Conservation (phyloP, 345 rosid species). For the Geranium rotundifolium region DNA sequence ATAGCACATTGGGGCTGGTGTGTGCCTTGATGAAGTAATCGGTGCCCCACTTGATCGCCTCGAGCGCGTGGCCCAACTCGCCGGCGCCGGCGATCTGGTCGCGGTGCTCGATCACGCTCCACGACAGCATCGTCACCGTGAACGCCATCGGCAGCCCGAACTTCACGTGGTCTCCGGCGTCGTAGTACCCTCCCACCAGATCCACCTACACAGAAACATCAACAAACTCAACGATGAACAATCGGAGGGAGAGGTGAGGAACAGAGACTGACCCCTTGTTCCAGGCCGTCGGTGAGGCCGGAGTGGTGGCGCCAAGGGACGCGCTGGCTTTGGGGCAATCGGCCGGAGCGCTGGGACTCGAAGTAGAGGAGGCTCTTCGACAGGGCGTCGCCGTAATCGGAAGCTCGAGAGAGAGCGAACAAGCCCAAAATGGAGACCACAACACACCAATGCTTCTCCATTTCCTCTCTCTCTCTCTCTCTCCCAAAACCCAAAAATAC, state of each 20-base stretch:
- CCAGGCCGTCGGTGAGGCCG: conserved; percentile 85
- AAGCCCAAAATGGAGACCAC: conserved; percentile 10
- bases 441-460: conserved; percentile 2
- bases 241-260: too few relatives aligned
- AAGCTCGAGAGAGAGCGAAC: conserved; percentile 7
- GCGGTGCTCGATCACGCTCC: conserved; percentile 17
- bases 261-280: conserved; percentile 63
- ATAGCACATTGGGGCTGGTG: conserved; percentile 17
- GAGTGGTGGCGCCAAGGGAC: conserved; percentile 90
- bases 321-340: conserved; percentile 76
- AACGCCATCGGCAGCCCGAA: conserved; percentile 5
- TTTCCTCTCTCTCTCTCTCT: conserved; percentile 12
- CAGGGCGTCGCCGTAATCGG: conserved; percentile 66
- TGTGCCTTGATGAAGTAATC: conserved; percentile 27
- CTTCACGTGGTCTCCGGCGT: conserved; percentile 26
- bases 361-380: conserved; percentile 84
- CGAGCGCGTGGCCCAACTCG: conserved; percentile 15
- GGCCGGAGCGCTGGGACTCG: conserved; percentile 88
- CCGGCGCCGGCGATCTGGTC: conserved; percentile 19
- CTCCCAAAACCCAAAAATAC: too few relatives aligned
- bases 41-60: conserved; percentile 25
- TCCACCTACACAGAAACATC: conserved; percentile 18
- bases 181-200: conserved; percentile 24
- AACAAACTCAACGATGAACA: too few relatives aligned
- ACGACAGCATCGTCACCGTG: conserved; percentile 21